These are phyloP conservation scores for Fagus sylvatica DNA, from an alignment of 306 rosid genomes.

Conservation along the genomic window DNA sequence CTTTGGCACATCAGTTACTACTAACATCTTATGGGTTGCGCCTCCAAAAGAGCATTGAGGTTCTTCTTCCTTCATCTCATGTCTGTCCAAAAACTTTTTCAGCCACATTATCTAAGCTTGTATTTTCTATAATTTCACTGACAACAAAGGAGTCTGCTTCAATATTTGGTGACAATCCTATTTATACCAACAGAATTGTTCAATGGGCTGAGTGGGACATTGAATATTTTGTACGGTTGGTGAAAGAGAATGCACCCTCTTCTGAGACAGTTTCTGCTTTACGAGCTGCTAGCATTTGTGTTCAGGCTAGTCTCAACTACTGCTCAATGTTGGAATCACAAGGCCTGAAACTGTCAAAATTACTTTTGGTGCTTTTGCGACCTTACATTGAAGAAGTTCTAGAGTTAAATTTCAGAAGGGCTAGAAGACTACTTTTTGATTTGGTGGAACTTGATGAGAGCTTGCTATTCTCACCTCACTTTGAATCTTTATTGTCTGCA, in stretches of 20 bases:
- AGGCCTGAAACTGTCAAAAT: constrained; percentile 83
- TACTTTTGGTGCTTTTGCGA: constrained; percentile 79
- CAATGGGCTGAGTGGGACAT: constrained; percentile 99
- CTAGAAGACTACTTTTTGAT: constrained; percentile 75
- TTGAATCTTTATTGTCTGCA: constrained; percentile 69
- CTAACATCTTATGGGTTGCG: constrained; percentile 63
- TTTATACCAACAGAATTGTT: constrained; percentile 82
- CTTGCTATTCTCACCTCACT: constrained; percentile 61
- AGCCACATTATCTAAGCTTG: constrained; percentile 69
- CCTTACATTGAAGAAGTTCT: constrained; percentile 91
- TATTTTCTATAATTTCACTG: constrained; percentile 74
- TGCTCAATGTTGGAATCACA: constrained; percentile 75
- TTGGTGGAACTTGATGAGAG: constrained; percentile 65
- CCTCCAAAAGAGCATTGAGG: constrained; percentile 69
- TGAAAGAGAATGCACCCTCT: constrained; percentile 85
- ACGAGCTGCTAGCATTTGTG: constrained; percentile 74
- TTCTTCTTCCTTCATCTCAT: constrained; percentile 81
- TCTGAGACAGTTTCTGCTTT: constrained; percentile 78
- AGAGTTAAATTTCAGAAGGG: constrained; percentile 88
- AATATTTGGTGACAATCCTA: constrained; percentile 87
- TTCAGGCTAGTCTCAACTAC: constrained; percentile 86
- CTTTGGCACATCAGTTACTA: constrained; percentile 72
- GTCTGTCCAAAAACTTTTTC: constrained; percentile 80
- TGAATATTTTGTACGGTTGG: constrained; percentile 80
- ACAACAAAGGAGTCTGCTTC: constrained; percentile 73